These are phyloP conservation scores for Rhizopogon vinicolor DNA, from an alignment of 768 basidiomycete species.

Conservation along the genomic window DNA sequence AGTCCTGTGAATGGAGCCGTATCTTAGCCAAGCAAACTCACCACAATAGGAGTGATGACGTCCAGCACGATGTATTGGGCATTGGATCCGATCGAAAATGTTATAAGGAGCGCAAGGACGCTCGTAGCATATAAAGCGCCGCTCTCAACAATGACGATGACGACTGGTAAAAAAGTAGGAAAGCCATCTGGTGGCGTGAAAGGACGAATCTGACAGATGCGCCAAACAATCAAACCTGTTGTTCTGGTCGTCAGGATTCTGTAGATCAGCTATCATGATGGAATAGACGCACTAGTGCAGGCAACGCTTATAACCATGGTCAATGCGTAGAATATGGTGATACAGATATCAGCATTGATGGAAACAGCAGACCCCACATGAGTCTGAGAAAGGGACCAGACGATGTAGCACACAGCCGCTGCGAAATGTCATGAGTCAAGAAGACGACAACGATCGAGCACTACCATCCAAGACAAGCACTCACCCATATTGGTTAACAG, in stretches of 20 bases:
- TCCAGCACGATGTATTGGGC: neutral
- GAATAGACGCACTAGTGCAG: neutral
- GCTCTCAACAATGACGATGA: neutral
- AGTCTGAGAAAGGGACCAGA: neutral
- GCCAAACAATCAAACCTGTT: neutral
- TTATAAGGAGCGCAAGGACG: neutral
- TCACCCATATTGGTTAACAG: neutral
- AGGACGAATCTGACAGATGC: neutral
- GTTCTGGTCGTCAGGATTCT: neutral
- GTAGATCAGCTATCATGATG: neutral
- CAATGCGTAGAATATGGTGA: neutral
- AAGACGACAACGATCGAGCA: neutral
- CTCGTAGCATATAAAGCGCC: neutral
- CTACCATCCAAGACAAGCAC: neutral
- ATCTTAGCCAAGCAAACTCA: neutral
- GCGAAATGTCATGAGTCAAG: neutral
- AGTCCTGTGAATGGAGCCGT: neutral
- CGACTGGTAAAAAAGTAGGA: neutral
- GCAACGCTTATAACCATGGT: neutral
- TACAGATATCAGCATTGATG: neutral
- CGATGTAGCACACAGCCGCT: neutral
- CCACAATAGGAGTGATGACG: neutral
- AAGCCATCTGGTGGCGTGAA: neutral
- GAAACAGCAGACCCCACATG: no score
- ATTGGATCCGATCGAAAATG: neutral